Evolutionary conservation across 768 basidiomycete genomes (phyloP).

Genomic region (Termitomyces sp.): DNA sequence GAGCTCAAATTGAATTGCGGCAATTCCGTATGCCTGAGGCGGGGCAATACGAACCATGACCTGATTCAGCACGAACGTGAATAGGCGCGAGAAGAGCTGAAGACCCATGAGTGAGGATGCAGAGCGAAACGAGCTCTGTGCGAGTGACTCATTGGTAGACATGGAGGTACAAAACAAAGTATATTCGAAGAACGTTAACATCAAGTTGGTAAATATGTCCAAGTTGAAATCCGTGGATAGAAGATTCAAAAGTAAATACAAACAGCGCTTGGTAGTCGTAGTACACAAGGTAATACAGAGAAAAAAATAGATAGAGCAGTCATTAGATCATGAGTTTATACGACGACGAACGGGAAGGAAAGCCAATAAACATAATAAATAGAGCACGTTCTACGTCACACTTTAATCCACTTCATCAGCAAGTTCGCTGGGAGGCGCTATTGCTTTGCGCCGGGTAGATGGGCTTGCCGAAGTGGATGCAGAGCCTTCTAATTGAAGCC

Average conservation of each 20-base stretch:
- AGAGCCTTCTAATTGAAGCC: conserved; percentile 7
- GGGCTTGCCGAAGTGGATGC: not conserved
- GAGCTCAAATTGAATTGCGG: conserved; percentile 92
- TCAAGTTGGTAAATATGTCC: not conserved
- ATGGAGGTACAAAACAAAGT: conserved; percentile 4
- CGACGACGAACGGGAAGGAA: conserved; percentile 8
- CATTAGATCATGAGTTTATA: conserved; percentile 10
- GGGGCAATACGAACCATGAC: conserved; percentile 77
- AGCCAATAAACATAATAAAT: conserved; percentile 14
- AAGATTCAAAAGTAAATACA: conserved; percentile 8
- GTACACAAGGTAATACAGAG: conserved; percentile 12
- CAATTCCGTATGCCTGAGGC: conserved; percentile 84
- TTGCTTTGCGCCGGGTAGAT: conserved; percentile 12
- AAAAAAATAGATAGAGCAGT: conserved; percentile 4
- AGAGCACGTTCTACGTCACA: not conserved
- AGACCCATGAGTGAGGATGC: conserved; percentile 72
- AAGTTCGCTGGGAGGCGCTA: conserved; percentile 14
- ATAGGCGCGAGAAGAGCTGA: conserved; percentile 76
- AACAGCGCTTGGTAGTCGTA: conserved; percentile 2
- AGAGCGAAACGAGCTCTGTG: conserved; percentile 35
- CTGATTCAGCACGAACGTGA: conserved; percentile 91
- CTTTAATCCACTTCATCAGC: conserved; percentile 14
- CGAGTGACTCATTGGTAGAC: conserved; percentile 18
- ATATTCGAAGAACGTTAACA: not conserved
- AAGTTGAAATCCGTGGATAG: not conserved